Conservation (phyloP, 371 early-diverging fungal genomes). For the Sporodiniella umbellata region DNA sequence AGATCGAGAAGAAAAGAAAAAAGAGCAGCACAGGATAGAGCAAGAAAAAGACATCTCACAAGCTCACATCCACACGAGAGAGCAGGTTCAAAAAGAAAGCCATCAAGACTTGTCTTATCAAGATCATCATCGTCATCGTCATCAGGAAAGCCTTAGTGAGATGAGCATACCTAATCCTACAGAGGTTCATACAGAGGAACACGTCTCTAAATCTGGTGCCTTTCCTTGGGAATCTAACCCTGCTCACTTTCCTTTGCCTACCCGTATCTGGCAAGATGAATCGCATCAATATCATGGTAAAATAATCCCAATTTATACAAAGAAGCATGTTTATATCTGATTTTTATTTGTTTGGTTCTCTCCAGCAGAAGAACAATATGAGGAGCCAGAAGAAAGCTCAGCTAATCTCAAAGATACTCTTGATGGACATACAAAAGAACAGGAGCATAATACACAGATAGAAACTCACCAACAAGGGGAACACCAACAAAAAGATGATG, state of each 20-base stretch:
- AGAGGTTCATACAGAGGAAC: background rate
- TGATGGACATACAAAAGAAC: background rate
- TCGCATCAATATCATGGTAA: background rate
- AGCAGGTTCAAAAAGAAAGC: background rate
- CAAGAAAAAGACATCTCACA: too few relatives aligned
- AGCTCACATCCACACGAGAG: too few relatives aligned
- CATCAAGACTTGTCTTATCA: background rate
- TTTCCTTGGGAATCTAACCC: constrained; percentile 28
- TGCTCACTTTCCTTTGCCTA: constrained; percentile 16
- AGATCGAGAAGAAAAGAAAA: background rate
- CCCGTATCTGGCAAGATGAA: constrained; percentile 29
- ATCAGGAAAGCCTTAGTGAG: background rate
- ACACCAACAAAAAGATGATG: too few relatives aligned
- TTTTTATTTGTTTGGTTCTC: background rate
- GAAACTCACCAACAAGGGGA: too few relatives aligned
- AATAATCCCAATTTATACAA: background rate
- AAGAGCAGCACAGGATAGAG: background rate
- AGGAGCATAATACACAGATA: background rate
- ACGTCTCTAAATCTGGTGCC: background rate
- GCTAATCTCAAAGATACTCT: background rate
- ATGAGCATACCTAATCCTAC: constrained; percentile 1
- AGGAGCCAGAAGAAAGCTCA: background rate
- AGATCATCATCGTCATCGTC: background rate
- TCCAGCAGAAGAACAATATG: background rate
- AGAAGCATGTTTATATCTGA: background rate